Evolutionary conservation across 495 filamentous ascomycete species (phyloP).

Genomic region (Cladorrhinum samala): DNA sequence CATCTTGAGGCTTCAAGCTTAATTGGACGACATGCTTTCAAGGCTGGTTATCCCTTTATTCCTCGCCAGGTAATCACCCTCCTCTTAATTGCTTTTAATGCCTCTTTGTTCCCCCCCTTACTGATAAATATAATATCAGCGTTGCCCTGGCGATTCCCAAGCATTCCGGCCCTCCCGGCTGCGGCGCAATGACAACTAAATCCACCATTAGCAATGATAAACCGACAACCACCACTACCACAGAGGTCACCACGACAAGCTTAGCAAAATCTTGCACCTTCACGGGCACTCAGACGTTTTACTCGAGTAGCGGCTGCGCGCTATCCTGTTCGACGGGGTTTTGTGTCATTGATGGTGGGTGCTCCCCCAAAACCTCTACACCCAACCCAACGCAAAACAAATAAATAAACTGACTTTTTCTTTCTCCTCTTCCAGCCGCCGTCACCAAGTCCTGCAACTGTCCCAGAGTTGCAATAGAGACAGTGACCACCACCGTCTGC

Average conservation of each 20-base stretch:
- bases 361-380: background rate
- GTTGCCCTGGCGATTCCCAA: background rate
- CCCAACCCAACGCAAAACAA: too few relatives aligned
- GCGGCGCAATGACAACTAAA: background rate
- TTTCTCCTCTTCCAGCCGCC: conserved; percentile 1
- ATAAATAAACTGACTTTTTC: background rate
- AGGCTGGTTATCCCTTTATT: background rate
- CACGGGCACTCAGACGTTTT: conserved; percentile 20
- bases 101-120: too few relatives aligned
- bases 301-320: conserved; percentile 20
- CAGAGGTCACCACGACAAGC: conserved; percentile 3
- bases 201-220: background rate
- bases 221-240: background rate
- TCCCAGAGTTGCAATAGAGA: conserved; percentile 10
- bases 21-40: background rate
- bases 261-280: conserved; percentile 19
- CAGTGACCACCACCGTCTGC: conserved; percentile 17
- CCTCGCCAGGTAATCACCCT: background rate
- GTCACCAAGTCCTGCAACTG: conserved; percentile 21
- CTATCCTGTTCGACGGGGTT: conserved; percentile 16
- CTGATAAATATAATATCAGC: background rate
- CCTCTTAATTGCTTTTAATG: too few relatives aligned
- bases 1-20: background rate
- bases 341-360: conserved; percentile 21
- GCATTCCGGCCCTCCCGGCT: background rate